Evolutionary conservation across 2,329 filamentous ascomycete genomes (phyloP).

Genomic region (Chrysoporthe cubensis): DNA sequence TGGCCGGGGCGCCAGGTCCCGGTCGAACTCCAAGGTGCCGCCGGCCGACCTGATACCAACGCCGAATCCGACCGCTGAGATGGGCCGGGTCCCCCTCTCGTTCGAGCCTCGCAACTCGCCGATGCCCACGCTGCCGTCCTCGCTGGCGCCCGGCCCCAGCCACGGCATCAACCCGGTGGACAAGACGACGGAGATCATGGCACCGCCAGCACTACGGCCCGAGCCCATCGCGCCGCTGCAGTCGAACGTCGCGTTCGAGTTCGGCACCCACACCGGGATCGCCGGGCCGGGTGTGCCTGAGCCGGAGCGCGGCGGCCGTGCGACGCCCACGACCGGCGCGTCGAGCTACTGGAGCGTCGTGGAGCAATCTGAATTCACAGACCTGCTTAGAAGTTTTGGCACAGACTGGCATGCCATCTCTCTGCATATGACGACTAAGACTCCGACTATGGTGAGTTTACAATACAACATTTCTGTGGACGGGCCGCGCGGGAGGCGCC

Average conservation of each 20-base stretch:
- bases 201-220: slow-evolving; percentile 59
- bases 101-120: slow-evolving; percentile 32
- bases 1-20: slow-evolving; percentile 53
- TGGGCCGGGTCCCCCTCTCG: slow-evolving; percentile 30
- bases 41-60: slow-evolving; percentile 45
- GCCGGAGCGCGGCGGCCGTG: slow-evolving; percentile 46
- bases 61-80: slow-evolving; percentile 40
- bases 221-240: slow-evolving; percentile 55
- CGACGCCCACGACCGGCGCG: slow-evolving; percentile 58
- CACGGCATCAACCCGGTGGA: slow-evolving; percentile 29
- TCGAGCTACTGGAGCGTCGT: slow-evolving; percentile 89
- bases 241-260: slow-evolving; percentile 54
- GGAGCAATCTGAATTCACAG: slow-evolving; percentile 77
- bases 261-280: slow-evolving; percentile 44
- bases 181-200: slow-evolving; percentile 53
- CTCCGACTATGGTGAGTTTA: slow-evolving; percentile 77
- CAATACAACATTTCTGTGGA: background rate
- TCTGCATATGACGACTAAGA: slow-evolving; percentile 80
- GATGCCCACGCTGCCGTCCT: slow-evolving; percentile 47
- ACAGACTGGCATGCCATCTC: slow-evolving; percentile 80
- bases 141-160: slow-evolving; percentile 41
- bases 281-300: slow-evolving; percentile 14
- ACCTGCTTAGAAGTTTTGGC: slow-evolving; percentile 73
- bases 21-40: slow-evolving; percentile 58
- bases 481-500: too few species aligned